Conservation (phyloP, 1,284 basidiomycete genomes). For the Phenoliferia sp. region DNA sequence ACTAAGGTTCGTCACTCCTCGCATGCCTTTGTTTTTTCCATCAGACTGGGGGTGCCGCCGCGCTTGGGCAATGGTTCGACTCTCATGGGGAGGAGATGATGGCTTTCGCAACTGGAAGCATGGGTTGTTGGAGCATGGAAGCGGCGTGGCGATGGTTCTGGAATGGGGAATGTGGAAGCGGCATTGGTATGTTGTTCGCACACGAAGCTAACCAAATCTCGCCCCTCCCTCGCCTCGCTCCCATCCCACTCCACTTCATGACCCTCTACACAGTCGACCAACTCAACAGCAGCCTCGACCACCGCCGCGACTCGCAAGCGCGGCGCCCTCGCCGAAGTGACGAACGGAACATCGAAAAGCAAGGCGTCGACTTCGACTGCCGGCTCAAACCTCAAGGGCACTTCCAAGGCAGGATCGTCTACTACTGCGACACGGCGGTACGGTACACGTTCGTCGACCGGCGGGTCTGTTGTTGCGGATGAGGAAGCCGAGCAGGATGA, state of each 20-base stretch:
- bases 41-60: background rate
- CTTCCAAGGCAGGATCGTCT: background rate
- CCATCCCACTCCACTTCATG: too few species aligned
- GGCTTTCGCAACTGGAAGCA: too few species aligned
- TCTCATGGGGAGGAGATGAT: too few species aligned
- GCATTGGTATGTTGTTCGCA: background rate
- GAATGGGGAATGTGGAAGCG: too few species aligned
- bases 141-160: too few species aligned
- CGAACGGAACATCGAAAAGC: constrained; percentile 23
- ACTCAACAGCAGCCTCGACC: background rate
- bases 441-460: constrained; percentile 29
- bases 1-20: constrained; percentile 15
- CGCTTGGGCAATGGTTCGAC: too few species aligned
- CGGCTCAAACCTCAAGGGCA: background rate
- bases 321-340: constrained; percentile 28
- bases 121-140: too few species aligned
- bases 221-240: background rate
- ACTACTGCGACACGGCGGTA: constrained; percentile 17
- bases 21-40: background rate
- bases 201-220: background rate
- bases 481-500: constrained; percentile 16
- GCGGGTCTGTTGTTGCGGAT: constrained; percentile 14
- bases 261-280: background rate
- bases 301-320: constrained; percentile 15
- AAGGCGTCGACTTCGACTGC: constrained; percentile 4